Evolutionary conservation across 2,329 filamentous ascomycete genomes (phyloP).

Genomic region (Aspergillus novoparasiticus): DNA sequence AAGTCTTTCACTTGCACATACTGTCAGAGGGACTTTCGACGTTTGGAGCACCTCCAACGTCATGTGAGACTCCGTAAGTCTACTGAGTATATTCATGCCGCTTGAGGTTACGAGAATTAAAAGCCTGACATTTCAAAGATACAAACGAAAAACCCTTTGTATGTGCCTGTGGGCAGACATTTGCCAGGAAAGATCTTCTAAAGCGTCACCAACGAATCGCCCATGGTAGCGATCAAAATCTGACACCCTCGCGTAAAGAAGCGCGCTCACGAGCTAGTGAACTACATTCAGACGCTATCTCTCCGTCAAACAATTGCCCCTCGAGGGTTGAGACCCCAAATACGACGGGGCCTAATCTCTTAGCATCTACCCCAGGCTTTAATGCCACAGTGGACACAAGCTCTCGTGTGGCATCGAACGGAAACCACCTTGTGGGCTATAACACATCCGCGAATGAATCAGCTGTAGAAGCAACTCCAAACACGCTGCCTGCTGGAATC

Average conservation of each 20-base stretch:
- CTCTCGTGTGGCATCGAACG: background rate
- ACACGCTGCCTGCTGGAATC: background rate
- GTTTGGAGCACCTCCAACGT: slow-evolving; percentile 17
- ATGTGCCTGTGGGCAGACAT: slow-evolving; percentile 16
- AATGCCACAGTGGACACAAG: background rate
- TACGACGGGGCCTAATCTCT: background rate
- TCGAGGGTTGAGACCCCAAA: background rate
- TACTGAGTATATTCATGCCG: background rate
- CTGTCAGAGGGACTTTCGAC: slow-evolving; percentile 15
- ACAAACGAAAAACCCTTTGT: slow-evolving; percentile 20
- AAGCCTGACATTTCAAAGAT: slow-evolving; percentile 8
- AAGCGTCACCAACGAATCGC: slow-evolving; percentile 16
- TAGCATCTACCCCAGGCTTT: background rate
- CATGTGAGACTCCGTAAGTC: slow-evolving; percentile 18
- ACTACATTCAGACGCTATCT: background rate
- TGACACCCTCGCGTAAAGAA: background rate
- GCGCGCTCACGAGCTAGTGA: background rate
- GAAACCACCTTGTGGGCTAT: background rate
- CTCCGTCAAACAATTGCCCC: background rate
- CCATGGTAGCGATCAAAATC: background rate
- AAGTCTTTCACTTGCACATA: slow-evolving; percentile 8
- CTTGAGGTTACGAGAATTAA: background rate
- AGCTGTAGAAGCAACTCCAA: background rate
- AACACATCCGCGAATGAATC: background rate
- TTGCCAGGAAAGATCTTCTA: slow-evolving; percentile 17